A percentile compares a stretch with the other conserved stretches of the same genome.
These are phyloP conservation scores for Wallemia mellicola DNA, from an alignment of 1,284 basidiomycete species.

Conservation along the genomic window DNA sequence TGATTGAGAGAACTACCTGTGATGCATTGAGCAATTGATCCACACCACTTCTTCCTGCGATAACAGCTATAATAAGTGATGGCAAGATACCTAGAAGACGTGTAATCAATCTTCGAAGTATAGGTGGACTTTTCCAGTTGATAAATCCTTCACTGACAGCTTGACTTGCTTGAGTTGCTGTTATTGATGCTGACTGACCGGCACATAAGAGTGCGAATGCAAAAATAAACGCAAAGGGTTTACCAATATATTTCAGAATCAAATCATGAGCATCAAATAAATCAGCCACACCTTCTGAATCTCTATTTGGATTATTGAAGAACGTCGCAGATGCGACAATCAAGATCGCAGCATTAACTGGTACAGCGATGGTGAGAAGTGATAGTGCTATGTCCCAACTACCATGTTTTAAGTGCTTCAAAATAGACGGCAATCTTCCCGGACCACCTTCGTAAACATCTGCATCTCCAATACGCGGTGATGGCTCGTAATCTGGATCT, in stretches of 20 bases:
- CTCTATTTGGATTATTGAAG: conserved; percentile 8
- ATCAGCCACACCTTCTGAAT: conserved; percentile 21
- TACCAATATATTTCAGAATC: conserved; percentile 33
- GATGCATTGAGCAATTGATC: conserved; percentile 53
- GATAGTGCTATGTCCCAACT: background rate
- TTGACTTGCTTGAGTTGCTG: conserved; percentile 72
- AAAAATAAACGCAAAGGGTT: conserved; percentile 46
- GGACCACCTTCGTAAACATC: background rate
- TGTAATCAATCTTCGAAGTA: conserved; percentile 48
- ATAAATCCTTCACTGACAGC: conserved; percentile 83
- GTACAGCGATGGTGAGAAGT: background rate
- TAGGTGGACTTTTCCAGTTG: conserved; percentile 54
- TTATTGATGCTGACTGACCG: conserved; percentile 73
- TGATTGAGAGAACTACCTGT: conserved; percentile 41
- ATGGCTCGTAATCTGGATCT: background rate
- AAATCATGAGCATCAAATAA: conserved; percentile 53
- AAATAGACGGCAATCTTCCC: background rate
- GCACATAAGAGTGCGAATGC: conserved; percentile 55
- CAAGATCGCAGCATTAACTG: conserved; percentile 15
- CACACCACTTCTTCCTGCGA: conserved; percentile 43
- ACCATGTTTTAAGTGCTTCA: background rate
- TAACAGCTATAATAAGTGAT: conserved; percentile 43
- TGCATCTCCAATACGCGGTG: background rate
- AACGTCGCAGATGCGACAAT: conserved; percentile 23
- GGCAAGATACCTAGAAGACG: conserved; percentile 64